These are phyloP conservation scores for Thalassia testudinum DNA, from an alignment of 116 monocot genomes.

Conservation along the genomic window DNA sequence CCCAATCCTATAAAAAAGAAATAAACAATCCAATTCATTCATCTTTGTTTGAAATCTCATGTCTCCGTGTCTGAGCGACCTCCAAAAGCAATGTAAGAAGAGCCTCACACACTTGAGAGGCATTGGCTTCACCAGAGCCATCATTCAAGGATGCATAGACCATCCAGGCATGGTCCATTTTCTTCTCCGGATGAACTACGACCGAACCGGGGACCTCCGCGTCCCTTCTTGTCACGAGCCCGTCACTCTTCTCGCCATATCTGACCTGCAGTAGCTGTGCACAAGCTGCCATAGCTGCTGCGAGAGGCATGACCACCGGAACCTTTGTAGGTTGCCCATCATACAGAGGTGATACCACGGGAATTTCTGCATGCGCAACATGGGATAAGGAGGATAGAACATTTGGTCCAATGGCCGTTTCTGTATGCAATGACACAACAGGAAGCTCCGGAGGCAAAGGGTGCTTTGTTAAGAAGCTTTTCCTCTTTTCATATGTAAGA, in stretches of 20 bases:
- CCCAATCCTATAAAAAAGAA: no score
- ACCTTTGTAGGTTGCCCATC: slow-evolving; percentile 36
- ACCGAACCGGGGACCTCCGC: slow-evolving; percentile 94
- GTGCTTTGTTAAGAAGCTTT: slow-evolving; percentile 56
- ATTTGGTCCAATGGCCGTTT: slow-evolving; percentile 42
- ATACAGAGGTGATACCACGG: slow-evolving; percentile 18
- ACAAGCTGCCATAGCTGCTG: slow-evolving; percentile 79
- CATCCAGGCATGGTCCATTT: slow-evolving; percentile 95
- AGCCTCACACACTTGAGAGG: slow-evolving; percentile 73
- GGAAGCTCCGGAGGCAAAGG: slow-evolving; percentile 70
- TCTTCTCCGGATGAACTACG: slow-evolving; percentile 44
- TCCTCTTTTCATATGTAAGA: slow-evolving; percentile 73
- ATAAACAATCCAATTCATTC: neutral
- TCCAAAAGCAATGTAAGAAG: slow-evolving; percentile 70
- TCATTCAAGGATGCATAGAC: slow-evolving; percentile 57
- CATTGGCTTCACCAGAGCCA: slow-evolving; percentile 34
- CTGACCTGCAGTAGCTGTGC: slow-evolving; percentile 62
- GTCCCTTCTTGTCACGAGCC: slow-evolving; percentile 79
- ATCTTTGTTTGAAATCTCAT: slow-evolving; percentile 10
- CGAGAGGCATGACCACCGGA: slow-evolving; percentile 76
- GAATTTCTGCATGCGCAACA: slow-evolving; percentile 81
- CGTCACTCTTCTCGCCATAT: slow-evolving; percentile 88
- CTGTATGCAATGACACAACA: slow-evolving; percentile 89
- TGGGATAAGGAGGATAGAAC: slow-evolving; percentile 63
- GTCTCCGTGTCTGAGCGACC: slow-evolving; percentile 49